These are phyloP conservation scores for Akebia trifoliata DNA, from an alignment of 164 flowering plant genomes.

Conservation along the genomic window DNA sequence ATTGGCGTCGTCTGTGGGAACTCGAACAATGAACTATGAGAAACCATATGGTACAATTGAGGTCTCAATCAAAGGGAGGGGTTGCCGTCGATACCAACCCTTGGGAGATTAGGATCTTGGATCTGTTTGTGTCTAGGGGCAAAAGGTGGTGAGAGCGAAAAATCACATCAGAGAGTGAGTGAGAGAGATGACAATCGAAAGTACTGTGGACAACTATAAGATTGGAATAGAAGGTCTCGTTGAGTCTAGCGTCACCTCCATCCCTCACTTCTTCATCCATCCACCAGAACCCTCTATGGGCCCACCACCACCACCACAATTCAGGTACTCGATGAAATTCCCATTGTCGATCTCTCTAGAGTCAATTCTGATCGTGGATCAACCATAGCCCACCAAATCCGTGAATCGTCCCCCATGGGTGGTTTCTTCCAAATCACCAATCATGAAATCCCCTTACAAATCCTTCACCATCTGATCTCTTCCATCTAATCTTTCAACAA, in stretches of 20 bases:
- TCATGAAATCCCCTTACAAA: constrained; percentile 31
- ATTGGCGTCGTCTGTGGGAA: too few species aligned
- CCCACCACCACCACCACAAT: neutral
- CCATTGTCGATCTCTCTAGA: constrained; percentile 38
- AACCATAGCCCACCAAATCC: constrained; percentile 26
- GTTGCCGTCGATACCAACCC: too few species aligned
- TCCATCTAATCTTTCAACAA: constrained; percentile 42
- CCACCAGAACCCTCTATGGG: constrained; percentile 28
- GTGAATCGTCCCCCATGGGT: constrained; percentile 23
- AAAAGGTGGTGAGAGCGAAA: too few species aligned
- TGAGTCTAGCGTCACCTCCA: constrained; percentile 50
- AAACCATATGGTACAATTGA: too few species aligned
- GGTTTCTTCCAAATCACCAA: constrained; percentile 60
- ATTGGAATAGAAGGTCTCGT: constrained; percentile 62
- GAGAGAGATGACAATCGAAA: neutral
- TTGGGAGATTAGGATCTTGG: too few species aligned
- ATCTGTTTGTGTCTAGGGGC: too few species aligned
- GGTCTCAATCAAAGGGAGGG: too few species aligned
- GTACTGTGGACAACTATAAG: constrained; percentile 29
- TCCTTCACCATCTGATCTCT: constrained; percentile 21
- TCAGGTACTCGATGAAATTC: constrained; percentile 19
- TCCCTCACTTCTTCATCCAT: constrained; percentile 60
- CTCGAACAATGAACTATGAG: too few species aligned
- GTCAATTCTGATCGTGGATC: constrained; percentile 17
- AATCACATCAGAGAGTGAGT: neutral